Evolutionary conservation across 129 eudicot species (phyloP), one percentile per base, ranked within the genome.

Genomic region (Ambrosia artemisiifolia): DNA sequence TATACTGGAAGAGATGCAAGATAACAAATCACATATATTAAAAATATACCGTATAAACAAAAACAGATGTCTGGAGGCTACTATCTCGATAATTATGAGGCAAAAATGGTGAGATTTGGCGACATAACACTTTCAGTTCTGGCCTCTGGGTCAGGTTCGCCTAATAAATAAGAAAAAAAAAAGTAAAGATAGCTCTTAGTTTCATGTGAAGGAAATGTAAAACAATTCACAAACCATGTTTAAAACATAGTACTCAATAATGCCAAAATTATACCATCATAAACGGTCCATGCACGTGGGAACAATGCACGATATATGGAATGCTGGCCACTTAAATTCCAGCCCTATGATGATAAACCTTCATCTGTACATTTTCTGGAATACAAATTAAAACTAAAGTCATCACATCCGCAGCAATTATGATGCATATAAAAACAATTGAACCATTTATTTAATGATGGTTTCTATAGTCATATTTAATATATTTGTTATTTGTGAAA

Each of bases 81-180:
- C 97, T 92, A 73, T 92, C 97, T 17, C 84, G 85, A 71, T 92
- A 92, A 72, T 92, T 87, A 78, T 88, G 97, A 40, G 97, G 97
- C 72, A 92, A 88, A 78, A 92, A 92, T 18, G 97, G 97, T 65
- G 97, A 92, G 74, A 92, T 88, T 82, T 92, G 97, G 65, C 97
- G 87, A 80, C 97, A 92, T 43, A 96, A 92, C 1, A 92, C 85
- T 70, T 92, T 92, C 24, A 92, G 79, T 63, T n/a, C n/a, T n/a
- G n/a, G n/a, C n/a, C n/a, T 92, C 97, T 2, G 97, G 97, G 74
- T 92, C 97, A 34, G 97, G 97, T 71, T 92, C 97, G 30, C 97
- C 97, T 92, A 83, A 62, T 67, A 46, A 44, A 8, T 63, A 77
- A 36, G 4, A 35, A 36, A 32, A 17, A 33, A 64, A 8, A 69